These are phyloP conservation scores for Grigorovia humatica DNA, from an alignment of 805 yeast species.

Conservation along the genomic window DNA sequence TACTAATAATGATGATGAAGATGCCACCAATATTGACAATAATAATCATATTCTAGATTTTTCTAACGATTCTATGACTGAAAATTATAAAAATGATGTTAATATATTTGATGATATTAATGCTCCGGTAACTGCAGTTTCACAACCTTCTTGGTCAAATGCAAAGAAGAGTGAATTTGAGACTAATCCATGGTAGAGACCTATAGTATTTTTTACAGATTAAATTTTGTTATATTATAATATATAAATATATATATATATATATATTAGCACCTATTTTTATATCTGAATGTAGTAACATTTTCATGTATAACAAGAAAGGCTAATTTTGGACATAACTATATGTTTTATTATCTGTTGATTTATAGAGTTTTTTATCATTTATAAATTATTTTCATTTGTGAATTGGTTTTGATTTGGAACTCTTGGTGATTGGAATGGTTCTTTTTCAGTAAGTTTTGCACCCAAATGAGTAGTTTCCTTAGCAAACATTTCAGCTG, in stretches of 20 bases:
- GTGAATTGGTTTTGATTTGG: neutral
- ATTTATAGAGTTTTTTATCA: neutral
- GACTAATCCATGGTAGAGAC: constrained; percentile 52
- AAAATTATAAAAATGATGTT: neutral
- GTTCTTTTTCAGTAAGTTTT: neutral
- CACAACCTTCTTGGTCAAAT: constrained; percentile 37
- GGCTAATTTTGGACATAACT: neutral
- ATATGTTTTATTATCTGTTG: neutral
- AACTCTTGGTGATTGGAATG: neutral
- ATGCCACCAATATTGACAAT: constrained; percentile 1
- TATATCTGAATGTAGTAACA: no score
- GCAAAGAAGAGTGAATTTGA: constrained; percentile 44
- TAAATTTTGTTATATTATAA: neutral
- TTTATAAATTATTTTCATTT: neutral
- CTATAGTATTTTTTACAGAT: neutral
- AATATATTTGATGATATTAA: constrained; percentile 52
- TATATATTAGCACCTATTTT: no score
- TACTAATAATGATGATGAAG: constrained; percentile 1
- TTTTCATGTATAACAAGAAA: neutral
- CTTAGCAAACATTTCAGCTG: constrained; percentile 25
- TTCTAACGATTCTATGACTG: neutral
- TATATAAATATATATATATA: neutral
- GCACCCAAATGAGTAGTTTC: constrained; percentile 6
- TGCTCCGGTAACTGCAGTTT: constrained; percentile 43
- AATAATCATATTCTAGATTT: constrained; percentile 2